phyloP scores from a whole-genome alignment of 768 basidiomycete species.

The Suillus tomentosus region DNA sequence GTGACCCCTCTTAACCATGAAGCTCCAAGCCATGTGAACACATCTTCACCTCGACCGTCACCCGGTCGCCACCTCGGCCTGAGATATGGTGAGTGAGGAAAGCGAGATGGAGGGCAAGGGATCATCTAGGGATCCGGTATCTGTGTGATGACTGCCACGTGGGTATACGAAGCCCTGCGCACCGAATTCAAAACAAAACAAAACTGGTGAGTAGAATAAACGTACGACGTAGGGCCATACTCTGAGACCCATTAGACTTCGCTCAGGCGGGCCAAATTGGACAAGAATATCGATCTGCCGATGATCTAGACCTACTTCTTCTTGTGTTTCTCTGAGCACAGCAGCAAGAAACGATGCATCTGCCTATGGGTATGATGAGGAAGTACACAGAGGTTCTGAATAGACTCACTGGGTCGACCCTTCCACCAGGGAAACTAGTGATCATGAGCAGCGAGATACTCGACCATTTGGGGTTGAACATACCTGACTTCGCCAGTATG shows the following conservation, averaged over 20 bases:
- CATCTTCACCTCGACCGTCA: not conserved
- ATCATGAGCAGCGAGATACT: not conserved
- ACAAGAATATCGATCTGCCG: slow-evolving; percentile 64
- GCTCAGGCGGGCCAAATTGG: slow-evolving; percentile 60
- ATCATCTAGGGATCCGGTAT: not conserved
- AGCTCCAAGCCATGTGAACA: not conserved
- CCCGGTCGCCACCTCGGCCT: not conserved
- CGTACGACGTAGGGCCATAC: not conserved
- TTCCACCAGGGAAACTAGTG: slow-evolving; percentile 70
- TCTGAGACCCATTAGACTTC: slow-evolving; percentile 12
- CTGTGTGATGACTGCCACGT: not conserved
- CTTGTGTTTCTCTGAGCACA: not conserved
- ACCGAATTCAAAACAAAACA: not conserved
- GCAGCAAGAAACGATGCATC: not conserved
- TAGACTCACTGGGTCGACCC: slow-evolving; percentile 53
- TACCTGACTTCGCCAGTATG: slow-evolving; percentile 88
- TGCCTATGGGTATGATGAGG: not conserved
- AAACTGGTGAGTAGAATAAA: not conserved
- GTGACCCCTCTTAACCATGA: not conserved
- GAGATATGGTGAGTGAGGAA: not conserved
- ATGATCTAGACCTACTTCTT: not conserved
- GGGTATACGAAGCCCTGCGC: not conserved
- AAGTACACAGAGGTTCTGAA: not conserved
- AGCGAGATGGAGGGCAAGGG: not conserved
- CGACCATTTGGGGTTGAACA: slow-evolving; percentile 14